Conservation (phyloP, 2,329 filamentous ascomycete genomes). For the Westerdykella ornata region DNA sequence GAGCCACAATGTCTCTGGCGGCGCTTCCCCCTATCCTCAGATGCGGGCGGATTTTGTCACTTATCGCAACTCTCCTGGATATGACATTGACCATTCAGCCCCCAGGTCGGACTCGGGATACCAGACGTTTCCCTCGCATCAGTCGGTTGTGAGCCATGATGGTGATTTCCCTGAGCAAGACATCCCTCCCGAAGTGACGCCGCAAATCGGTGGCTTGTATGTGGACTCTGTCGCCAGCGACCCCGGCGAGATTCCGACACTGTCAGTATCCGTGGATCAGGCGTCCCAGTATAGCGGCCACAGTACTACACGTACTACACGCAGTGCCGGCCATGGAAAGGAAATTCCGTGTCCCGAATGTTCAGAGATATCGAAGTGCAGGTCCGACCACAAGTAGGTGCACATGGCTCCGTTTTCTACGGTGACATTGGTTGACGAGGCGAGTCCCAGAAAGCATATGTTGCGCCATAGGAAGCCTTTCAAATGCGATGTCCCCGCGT, state of each 20-base stretch:
- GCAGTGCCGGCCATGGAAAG: slow-evolving; percentile 6
- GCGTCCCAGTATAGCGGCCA: slow-evolving; percentile 21
- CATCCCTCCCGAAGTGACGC: slow-evolving; percentile 12
- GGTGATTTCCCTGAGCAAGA: slow-evolving; percentile 16
- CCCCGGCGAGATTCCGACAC: slow-evolving; percentile 10
- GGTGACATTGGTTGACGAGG: neutral
- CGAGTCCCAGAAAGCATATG: slow-evolving; percentile 62
- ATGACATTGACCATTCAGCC: slow-evolving; percentile 19
- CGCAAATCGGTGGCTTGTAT: slow-evolving; percentile 13
- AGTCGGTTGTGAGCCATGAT: slow-evolving; percentile 29
- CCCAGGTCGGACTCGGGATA: slow-evolving; percentile 32
- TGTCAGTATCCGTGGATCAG: slow-evolving; percentile 14
- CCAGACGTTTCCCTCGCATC: slow-evolving; percentile 17
- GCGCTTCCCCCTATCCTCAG: slow-evolving; percentile 5
- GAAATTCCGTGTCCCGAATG: slow-evolving; percentile 18
- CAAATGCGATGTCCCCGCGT: slow-evolving; percentile 54
- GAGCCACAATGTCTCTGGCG: slow-evolving; percentile 3
- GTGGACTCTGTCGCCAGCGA: slow-evolving; percentile 14
- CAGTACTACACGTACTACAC: slow-evolving; percentile 13
- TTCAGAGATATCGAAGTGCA: slow-evolving; percentile 23
- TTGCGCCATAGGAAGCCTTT: slow-evolving; percentile 63
- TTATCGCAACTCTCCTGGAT: slow-evolving; percentile 15
- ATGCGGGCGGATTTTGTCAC: slow-evolving; percentile 11
- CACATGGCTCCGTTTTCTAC: neutral
- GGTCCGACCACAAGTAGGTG: slow-evolving; percentile 35